phyloP scores from a whole-genome alignment of 345 rosid genomes.

The Rhodomyrtus tomentosa region DNA sequence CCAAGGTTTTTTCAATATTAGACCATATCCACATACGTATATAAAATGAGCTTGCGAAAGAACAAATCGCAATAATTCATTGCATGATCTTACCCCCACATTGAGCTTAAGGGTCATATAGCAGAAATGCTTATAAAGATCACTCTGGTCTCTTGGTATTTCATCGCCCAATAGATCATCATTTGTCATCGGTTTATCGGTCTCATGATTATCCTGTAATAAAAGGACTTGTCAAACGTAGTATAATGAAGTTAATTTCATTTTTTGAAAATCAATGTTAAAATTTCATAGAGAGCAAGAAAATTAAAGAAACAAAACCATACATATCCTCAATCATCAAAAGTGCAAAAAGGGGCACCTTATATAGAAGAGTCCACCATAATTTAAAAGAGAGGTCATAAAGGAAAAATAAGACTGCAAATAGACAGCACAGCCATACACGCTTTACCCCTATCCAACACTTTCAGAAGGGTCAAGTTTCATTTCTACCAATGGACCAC shows the following conservation, averaged over 20 bases:
- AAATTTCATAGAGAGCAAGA: not conserved
- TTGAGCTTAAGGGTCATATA: constrained; percentile 56
- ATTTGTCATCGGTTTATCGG: constrained; percentile 60
- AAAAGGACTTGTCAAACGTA: not conserved
- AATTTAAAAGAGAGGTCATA: not conserved
- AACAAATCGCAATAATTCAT: not conserved
- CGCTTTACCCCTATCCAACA: not conserved
- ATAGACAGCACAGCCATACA: not conserved
- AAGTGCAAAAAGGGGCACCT: not conserved
- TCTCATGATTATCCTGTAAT: constrained; percentile 52
- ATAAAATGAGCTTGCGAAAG: not conserved
- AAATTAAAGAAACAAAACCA: not conserved
- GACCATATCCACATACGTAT: not conserved
- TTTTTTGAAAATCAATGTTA: not conserved
- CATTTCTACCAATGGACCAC: not conserved
- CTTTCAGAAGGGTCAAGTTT: not conserved
- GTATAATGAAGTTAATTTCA: constrained; percentile 1
- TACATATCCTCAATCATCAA: not conserved
- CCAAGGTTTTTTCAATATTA: not conserved
- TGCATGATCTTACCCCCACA: constrained; percentile 36
- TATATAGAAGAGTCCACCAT: not conserved
- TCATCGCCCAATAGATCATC: constrained; percentile 96
- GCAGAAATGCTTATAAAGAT: constrained; percentile 46
- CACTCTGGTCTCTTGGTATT: constrained; percentile 74
- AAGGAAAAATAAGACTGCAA: not conserved